Evolutionary conservation across 2,329 filamentous ascomycete genomes (phyloP), one percentile per base, ranked within the genome.

Genomic region (Claviceps sp.): DNA sequence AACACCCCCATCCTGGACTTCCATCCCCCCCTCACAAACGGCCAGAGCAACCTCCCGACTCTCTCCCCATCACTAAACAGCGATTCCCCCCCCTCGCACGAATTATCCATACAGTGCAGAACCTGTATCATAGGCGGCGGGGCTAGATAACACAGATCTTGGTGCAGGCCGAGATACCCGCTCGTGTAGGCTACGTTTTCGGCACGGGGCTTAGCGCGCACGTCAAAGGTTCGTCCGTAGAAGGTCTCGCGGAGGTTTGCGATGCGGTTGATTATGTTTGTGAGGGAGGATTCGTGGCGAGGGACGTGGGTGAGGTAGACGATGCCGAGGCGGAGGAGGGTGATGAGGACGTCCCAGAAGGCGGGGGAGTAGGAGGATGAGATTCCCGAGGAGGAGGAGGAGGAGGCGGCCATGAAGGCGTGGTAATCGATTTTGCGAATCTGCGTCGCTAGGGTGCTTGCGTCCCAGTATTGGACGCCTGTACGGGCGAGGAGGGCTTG

Each of bases 151-250:
- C 96, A 75, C 42, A 97, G 76, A 64, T 97, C 93, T 79, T 95
- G 93, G 70, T 98, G 93, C 47, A 96, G 82, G 16, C 87, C 87
- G 1, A 97, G 80, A 61, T 83, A 84, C 48, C 84, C 77, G 61
- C 78, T 84, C 1, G 91, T 96, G 69, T 97, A 89, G 9, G 93
- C 91, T 4, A 96, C 87, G 64, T 97, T 97, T 63, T 91, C 89
- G 24, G 90, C 88, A 52, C 87, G 67, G 1, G 85, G 84, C 50
- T 94, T 85, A 3, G 84, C 88, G 51, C 82, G 79, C 13, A 97
- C 91, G 66, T 96, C 86, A 82, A 90, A 97, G 0, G 89, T 95
- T 59, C 77, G 74, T 43, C 93, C 93, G 66, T 97, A 97, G 63
- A 97, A 93, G 7, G 90, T 93, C 60, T 89, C 82, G 61, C 89